phyloP scores from a whole-genome alignment of 75 land plant species.

The Chamaecyparis obtusa region DNA sequence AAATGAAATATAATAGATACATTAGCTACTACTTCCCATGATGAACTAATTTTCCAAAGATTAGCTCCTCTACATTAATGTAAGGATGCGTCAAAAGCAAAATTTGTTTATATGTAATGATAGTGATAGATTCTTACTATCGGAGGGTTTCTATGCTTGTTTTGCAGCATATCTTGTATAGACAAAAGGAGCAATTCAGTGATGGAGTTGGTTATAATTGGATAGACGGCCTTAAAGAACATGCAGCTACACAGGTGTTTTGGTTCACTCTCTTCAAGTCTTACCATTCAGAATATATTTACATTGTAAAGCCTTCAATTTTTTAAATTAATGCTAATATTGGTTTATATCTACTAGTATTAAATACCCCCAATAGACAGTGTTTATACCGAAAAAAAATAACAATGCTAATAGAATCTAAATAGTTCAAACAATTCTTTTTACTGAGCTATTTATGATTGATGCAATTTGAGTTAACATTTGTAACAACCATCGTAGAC shows the following conservation, averaged over 20 bases:
- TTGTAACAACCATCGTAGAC: not conserved
- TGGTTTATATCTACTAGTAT: not conserved
- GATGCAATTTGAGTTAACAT: not conserved
- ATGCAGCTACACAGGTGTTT: constrained; percentile 15
- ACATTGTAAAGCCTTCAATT: not conserved
- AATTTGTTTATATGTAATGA: too few relatives aligned
- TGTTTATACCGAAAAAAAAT: too few relatives aligned
- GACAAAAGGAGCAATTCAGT: constrained; percentile 97
- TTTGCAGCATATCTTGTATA: constrained; percentile 87
- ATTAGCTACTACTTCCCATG: too few relatives aligned
- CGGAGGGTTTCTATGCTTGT: not conserved
- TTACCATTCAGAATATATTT: not conserved
- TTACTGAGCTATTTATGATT: too few relatives aligned
- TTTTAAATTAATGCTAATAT: not conserved
- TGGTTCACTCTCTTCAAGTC: not conserved
- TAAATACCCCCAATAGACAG: too few relatives aligned
- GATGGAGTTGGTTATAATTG: too few relatives aligned
- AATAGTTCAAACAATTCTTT: not conserved
- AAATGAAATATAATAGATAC: too few relatives aligned
- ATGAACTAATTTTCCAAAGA: too few relatives aligned
- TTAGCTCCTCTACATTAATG: not conserved
- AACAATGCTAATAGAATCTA: not conserved
- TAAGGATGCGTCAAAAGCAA: too few relatives aligned
- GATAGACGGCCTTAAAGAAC: too few relatives aligned
- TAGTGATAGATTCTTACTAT: not conserved